Evolutionary conservation across 192 early-diverging fungal genomes (phyloP), one percentile per base, ranked within the genome.

Genomic region (Chytriomyces confervae): DNA sequence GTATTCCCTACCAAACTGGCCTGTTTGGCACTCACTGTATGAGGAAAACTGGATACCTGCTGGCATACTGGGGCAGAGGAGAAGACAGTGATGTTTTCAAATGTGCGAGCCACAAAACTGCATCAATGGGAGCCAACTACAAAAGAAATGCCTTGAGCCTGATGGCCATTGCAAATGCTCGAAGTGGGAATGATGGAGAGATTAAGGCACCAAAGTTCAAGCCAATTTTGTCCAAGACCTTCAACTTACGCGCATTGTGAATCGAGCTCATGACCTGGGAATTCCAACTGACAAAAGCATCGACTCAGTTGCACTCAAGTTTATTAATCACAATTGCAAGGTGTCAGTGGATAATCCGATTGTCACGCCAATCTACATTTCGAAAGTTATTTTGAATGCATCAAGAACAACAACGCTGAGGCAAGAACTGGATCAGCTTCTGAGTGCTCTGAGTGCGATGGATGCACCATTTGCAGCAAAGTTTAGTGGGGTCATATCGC

Each of bases 151-250:
- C 63, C 0, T 16, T 23, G 27, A 4, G 63, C 4, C 3, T 65
- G 27, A 65, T 65, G 63, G 63, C n/a, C 2, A 65, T 65, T 57
- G 53, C 53, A 57, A 13, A 57, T 18, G 53, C 53, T 3, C 53
- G 3, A 57, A 57, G 20, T 20, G 20, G 13, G 1, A 27, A 27
- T 23, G 63, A 65, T 0, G 63, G 1, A 2, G 63, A 65, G 0
- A n/a, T 65, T 16, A 3, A 3, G 1, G 63, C 63, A 13, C 63
- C n/a, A 11, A 65, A 65, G 4, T 65, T 16, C 11, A 27, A 27
- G 27, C 27, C 63, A 65, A 65, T 65, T 3, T 65, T 65, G 1
- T 0, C 3, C 10, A 27, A 65, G 63, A 27, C 2, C 11, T 65
- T 0, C 63, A 65, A 4, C 63, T 65, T 3, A 27, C 63, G 0